A percentile compares a stretch with the other conserved stretches of the same genome.
phyloP scores from a whole-genome alignment of 306 rosid species.

The Purshia tridentata region DNA sequence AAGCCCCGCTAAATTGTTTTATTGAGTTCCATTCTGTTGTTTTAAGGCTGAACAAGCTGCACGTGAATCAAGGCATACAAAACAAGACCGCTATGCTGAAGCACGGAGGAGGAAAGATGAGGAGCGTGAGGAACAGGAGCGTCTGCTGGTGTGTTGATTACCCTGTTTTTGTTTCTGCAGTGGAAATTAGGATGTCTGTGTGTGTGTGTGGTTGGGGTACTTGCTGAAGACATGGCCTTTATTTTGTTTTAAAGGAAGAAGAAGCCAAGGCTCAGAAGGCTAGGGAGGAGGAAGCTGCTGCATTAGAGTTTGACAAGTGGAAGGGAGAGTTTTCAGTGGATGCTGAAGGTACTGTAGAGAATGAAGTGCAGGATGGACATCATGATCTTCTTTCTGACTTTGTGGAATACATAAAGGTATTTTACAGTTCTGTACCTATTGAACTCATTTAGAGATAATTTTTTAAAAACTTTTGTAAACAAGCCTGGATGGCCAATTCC shows the following conservation, averaged over 20 bases:
- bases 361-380: conserved; percentile 66
- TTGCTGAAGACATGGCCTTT: conserved; percentile 26
- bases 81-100: conserved; percentile 84
- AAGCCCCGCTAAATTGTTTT: conserved; percentile 9
- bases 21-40: conserved; percentile 13
- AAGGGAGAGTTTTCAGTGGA: conserved; percentile 92
- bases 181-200: conserved; percentile 15
- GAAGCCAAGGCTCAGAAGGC: conserved; percentile 87
- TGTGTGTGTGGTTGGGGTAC: conserved; percentile 8
- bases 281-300: conserved; percentile 94
- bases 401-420: conserved; percentile 87
- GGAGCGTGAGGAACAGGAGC: conserved; percentile 85
- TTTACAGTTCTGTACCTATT: conserved; percentile 13
- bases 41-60: conserved; percentile 86
- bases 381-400: conserved; percentile 74
- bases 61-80: conserved; percentile 66
- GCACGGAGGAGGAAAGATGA: conserved; percentile 87
- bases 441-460: conserved; percentile 11
- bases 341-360: conserved; percentile 85
- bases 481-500: not conserved
- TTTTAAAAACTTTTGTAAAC: too few species aligned
- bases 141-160: conserved; percentile 53
- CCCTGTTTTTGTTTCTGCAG: not conserved
- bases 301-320: conserved; percentile 96
- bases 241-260: conserved; percentile 70